Percentiles rank a stretch among this genome's conserved stretches.
phyloP scores from a whole-genome alignment of 2,329 filamentous ascomycete species.

The Monilinia fructigena region DNA sequence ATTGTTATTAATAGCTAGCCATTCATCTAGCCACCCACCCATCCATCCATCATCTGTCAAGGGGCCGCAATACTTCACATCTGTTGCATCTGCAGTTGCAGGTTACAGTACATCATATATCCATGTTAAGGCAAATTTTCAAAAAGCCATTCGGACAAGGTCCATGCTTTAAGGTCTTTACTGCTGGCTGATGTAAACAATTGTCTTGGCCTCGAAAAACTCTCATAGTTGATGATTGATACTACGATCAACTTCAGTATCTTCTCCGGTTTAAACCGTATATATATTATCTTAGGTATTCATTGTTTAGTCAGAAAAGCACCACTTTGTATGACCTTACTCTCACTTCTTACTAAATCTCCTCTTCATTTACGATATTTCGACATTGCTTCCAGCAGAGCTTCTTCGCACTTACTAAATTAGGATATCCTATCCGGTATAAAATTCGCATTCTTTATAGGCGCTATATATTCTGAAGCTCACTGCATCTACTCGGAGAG shows the following conservation, averaged over 20 bases:
- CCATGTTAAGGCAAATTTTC: conserved; percentile 10
- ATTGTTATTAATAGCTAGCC: not conserved
- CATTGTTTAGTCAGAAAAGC: conserved; percentile 10
- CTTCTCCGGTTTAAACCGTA: not conserved
- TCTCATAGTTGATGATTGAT: not conserved
- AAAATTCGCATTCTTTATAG: not conserved
- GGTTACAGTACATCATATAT: conserved; percentile 16
- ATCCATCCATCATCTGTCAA: not conserved
- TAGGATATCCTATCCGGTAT: conserved; percentile 2
- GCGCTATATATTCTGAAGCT: conserved; percentile 6
- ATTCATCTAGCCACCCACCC: not conserved
- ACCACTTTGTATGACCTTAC: conserved; percentile 2
- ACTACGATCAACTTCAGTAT: not conserved
- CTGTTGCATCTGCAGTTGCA: conserved; percentile 1
- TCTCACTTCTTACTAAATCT: conserved; percentile 4
- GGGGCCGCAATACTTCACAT: not conserved
- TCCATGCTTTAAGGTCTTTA: not conserved
- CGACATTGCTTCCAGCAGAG: not conserved
- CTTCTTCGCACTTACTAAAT: not conserved
- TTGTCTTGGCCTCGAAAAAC: conserved; percentile 5
- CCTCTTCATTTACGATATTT: not conserved
- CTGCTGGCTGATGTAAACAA: conserved; percentile 16
- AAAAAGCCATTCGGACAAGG: not conserved
- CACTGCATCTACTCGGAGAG: conserved; percentile 21
- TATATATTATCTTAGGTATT: not conserved